phyloP scores from a whole-genome alignment of 2,329 filamentous ascomycete species.

The Fusarium temperatum region DNA sequence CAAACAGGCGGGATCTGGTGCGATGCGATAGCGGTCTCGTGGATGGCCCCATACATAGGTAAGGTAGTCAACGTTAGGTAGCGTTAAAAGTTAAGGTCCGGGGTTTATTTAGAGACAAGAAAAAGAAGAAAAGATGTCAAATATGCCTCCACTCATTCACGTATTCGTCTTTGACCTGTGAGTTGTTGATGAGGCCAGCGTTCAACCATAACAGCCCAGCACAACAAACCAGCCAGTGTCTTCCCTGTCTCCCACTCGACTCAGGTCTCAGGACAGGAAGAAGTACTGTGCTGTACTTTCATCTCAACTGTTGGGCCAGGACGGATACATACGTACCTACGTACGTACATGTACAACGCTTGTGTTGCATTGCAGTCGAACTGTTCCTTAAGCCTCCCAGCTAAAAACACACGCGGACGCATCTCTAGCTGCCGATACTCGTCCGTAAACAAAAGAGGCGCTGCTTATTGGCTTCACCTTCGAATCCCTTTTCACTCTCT shows the following conservation, averaged over 20 bases:
- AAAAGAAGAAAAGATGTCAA: neutral
- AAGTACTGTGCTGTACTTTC: neutral
- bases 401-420: conserved; percentile 29
- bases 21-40: conserved; percentile 35
- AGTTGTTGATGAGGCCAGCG: conserved; percentile 11
- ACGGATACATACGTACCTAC: neutral
- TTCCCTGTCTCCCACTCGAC: neutral
- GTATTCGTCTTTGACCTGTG: conserved; percentile 18
- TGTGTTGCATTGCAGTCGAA: conserved; percentile 37
- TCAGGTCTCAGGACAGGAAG: neutral
- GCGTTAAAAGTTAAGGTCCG: neutral
- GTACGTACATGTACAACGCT: conserved; percentile 1
- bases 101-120: neutral
- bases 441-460: neutral
- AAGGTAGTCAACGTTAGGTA: neutral
- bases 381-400: conserved; percentile 17
- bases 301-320: conserved; percentile 13
- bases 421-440: conserved; percentile 29
- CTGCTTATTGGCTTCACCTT: conserved; percentile 16
- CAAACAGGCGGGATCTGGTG: conserved; percentile 42
- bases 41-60: conserved; percentile 5
- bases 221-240: neutral
- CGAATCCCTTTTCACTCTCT: neutral
- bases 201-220: neutral
- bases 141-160: conserved; percentile 15